phyloP scores from a whole-genome alignment of 1,139 yeast species.

The Wickerhamomyces sp. region DNA sequence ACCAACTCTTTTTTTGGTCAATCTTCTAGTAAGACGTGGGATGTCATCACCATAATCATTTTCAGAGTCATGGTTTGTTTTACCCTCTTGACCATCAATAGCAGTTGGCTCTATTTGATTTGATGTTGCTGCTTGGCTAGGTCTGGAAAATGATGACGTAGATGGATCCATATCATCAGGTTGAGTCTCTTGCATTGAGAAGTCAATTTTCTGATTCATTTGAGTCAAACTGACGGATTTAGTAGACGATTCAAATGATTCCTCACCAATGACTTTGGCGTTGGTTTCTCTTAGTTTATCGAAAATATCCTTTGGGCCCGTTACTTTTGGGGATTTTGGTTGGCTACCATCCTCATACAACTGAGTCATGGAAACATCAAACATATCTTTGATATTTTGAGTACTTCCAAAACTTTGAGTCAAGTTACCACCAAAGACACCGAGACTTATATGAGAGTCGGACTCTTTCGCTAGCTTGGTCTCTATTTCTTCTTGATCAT shows the following conservation, averaged over 20 bases:
- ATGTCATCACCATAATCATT: too few species aligned
- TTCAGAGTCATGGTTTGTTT: conserved; percentile 1
- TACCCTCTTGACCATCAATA: conserved; percentile 7
- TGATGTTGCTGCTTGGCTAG: background rate
- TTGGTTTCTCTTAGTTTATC: conserved; percentile 10
- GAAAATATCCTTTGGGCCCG: conserved; percentile 12
- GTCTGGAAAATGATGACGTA: conserved; percentile 1
- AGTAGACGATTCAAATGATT: conserved; percentile 6
- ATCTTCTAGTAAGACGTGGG: conserved; percentile 1
- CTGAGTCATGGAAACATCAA: conserved; percentile 17
- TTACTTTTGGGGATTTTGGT: background rate
- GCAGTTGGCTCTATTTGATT: background rate
- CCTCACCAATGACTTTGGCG: conserved; percentile 8
- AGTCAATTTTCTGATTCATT: background rate
- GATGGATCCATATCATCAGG: conserved; percentile 8
- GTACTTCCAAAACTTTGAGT: conserved; percentile 14
- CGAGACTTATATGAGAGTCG: conserved; percentile 25
- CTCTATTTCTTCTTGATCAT: conserved; percentile 10
- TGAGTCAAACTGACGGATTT: conserved; percentile 2
- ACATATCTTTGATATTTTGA: conserved; percentile 9
- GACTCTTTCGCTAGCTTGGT: conserved; percentile 2
- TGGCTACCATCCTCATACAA: conserved; percentile 18
- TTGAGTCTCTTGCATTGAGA: conserved; percentile 13
- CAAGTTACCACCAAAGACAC: conserved; percentile 30
- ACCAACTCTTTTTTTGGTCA: conserved; percentile 1